Percentiles rank a stretch among this genome's conserved stretches.
phyloP scores from a whole-genome alignment of 306 rosid genomes.

The Prunus armeniaca region DNA sequence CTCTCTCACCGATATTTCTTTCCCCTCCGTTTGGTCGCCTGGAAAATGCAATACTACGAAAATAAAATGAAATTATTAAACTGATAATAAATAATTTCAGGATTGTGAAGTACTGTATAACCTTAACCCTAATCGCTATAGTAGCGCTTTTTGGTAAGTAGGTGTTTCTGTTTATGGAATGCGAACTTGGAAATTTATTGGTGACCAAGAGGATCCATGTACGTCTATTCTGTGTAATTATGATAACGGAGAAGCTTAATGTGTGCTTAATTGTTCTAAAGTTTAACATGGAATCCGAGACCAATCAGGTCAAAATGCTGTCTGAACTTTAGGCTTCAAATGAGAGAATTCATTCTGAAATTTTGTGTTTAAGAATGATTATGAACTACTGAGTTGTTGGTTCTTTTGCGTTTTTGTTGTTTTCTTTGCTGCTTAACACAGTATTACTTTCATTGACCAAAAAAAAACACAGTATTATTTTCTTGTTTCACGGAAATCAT shows the following conservation, averaged over 20 bases:
- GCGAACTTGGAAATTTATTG: not conserved
- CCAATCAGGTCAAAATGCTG: not conserved
- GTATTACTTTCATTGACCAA: not conserved
- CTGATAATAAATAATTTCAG: not conserved
- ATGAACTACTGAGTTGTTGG: not conserved
- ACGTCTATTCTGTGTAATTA: not conserved
- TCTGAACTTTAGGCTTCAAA: not conserved
- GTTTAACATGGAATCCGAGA: not conserved
- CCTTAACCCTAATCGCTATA: too few species aligned
- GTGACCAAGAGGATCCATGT: not conserved
- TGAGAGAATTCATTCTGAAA: not conserved
- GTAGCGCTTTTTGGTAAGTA: too few species aligned
- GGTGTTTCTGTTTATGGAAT: not conserved
- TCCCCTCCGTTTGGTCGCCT: constrained; percentile 8
- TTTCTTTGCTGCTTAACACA: not conserved
- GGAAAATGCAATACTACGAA: constrained; percentile 1
- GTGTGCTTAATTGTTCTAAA: not conserved
- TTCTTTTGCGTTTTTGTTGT: not conserved
- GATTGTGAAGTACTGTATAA: not conserved
- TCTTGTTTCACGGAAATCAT: not conserved
- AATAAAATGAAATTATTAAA: constrained; percentile 2
- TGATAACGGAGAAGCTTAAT: not conserved
- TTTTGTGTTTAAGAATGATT: not conserved
- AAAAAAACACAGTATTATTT: too few species aligned
- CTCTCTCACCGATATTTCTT: constrained; percentile 12